Evolutionary conservation across 257 asterid genomes (phyloP), one percentile per base, ranked within the genome.

Genomic region (Cordia subcordata): DNA sequence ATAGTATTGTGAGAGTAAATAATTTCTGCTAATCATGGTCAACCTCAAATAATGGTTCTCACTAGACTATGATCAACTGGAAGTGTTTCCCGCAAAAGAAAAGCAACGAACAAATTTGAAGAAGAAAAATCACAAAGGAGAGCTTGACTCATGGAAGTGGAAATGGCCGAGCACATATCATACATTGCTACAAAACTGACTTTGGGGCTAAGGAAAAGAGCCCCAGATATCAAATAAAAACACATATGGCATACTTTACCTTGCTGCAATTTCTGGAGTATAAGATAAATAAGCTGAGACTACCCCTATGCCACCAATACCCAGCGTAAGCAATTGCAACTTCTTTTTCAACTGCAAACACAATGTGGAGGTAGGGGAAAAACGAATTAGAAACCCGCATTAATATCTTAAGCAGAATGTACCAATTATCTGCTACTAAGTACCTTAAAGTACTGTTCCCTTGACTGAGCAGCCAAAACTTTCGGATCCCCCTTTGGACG

Each of bases 381-480:
- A 65, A 40, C 55, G 59, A 66, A n/a, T 51, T 42, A 27, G 52
- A 52, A 56, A 37, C 39, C 33, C 55, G 51, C 53, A 58, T 58
- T 16, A 53, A 50, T 35, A 53, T 19, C 17, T 23, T 15, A 40
- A 37, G 53, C 40, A 27, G 53, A 44, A 20, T 46, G 55, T 20
- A 50, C 45, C 22, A 37, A 46, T 35, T 33, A 16, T 15, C n/a
- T 27, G 22, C 13, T 12, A 37, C 18, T 6, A 58, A 19, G 62
- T 39, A 88, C 98, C 96, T 92, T 82, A 67, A 61, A 72, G 62
- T 92, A 92, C 54, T 88, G 95, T 71, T 84, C 96, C 70, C 85
- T 81, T 13, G 96, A 88, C 72, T 71, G 79, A 62, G 95, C 95
- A 44, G 96, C 96, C 79, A 92, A 78, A 49, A 79, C 80, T 72